Evolutionary conservation across 352 stramenopile species (phyloP).

Genomic region (Globisporangium canariense): DNA sequence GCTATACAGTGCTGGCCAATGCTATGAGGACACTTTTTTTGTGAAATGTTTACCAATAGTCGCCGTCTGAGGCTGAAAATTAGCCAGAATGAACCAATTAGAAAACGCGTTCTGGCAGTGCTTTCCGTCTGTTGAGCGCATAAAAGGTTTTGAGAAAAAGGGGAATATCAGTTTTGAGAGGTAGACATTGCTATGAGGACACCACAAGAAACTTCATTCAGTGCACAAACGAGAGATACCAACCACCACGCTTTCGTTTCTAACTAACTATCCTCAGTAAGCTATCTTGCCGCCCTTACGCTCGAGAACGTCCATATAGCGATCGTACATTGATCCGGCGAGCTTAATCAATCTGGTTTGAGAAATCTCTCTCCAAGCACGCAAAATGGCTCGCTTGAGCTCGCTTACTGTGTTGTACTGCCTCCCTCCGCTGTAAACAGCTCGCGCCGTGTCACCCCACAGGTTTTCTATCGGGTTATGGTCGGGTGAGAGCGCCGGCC

Average conservation of each 20-base stretch:
- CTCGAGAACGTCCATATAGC: not conserved
- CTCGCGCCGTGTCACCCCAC: no score
- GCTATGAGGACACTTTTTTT: not conserved
- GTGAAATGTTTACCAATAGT: not conserved
- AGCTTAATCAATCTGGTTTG: constrained; percentile 3
- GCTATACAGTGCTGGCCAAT: not conserved
- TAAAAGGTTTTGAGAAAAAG: not conserved
- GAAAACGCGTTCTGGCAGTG: no score
- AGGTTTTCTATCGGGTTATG: no score
- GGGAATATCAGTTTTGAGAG: not conserved
- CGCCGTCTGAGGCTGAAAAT: not conserved
- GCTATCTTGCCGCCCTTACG: not conserved
- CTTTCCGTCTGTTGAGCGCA: constrained; percentile 2
- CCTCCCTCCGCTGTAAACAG: no score
- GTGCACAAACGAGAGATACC: not conserved
- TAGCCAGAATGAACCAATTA: no score
- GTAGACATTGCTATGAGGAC: not conserved
- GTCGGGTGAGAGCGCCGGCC: no score
- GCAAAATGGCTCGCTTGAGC: not conserved
- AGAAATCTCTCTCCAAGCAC: constrained; percentile 4
- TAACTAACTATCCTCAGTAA: not conserved
- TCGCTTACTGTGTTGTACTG: no score
- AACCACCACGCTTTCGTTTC: not conserved
- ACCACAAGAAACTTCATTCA: not conserved
- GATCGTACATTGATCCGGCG: constrained; percentile 1